Evolutionary conservation across 257 asterid genomes (phyloP).

Genomic region (Ilex aquifolium): DNA sequence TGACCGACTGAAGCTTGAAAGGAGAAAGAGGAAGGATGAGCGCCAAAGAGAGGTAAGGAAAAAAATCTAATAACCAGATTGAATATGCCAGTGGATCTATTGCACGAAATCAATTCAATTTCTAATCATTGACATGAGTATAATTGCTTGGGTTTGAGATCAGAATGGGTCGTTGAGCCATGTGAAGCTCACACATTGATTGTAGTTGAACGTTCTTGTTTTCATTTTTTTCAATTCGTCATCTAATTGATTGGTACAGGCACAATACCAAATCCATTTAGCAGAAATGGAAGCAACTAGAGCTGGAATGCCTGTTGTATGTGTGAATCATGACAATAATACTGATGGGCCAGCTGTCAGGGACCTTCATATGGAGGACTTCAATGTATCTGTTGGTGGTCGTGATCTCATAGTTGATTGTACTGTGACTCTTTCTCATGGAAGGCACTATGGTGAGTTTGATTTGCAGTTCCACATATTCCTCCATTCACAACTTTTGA

Average conservation of each 20-base stretch:
- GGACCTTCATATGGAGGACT: constrained; percentile 93
- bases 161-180: no score
- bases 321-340: constrained; percentile 63
- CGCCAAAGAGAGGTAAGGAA: constrained; percentile 82
- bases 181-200: background rate
- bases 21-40: constrained; percentile 95
- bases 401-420: constrained; percentile 96
- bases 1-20: constrained; percentile 85
- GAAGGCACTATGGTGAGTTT: constrained; percentile 94
- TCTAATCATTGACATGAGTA: background rate
- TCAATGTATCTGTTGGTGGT: constrained; percentile 92
- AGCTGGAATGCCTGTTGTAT: constrained; percentile 90
- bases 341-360: constrained; percentile 65
- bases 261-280: constrained; percentile 72
- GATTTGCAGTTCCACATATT: constrained; percentile 19
- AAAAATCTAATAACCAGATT: background rate
- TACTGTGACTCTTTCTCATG: constrained; percentile 71
- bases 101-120: background rate
- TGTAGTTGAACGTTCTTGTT: constrained; percentile 10
- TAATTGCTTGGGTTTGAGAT: background rate
- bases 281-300: constrained; percentile 92
- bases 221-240: background rate
- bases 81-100: no score
- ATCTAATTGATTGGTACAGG: constrained; percentile 36
- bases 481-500: background rate